Base-by-base conservation (phyloP, 208 protist species). In the Leishmania major region DNA sequence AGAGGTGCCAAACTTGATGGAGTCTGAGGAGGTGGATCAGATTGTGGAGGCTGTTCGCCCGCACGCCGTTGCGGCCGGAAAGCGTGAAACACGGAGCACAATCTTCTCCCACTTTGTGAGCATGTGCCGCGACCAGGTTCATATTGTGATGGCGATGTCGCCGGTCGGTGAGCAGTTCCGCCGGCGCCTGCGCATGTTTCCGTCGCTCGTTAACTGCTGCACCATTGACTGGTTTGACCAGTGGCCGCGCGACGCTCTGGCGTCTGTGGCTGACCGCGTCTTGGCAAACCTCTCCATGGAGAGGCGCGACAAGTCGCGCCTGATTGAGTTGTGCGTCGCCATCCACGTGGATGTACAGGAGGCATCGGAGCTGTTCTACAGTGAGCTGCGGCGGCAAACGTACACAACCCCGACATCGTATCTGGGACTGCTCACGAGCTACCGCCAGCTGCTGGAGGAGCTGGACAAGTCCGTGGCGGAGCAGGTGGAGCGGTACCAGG, bases 151-250 rank as follows among this genome's bases (percentile, higher is more conserved):
- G 35, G 92, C 93, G 57, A 99, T 99, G 93, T 99, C 94, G n/a
- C 99, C 99, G 13, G 92, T 99, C 35, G 98, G 98, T 17, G 95
- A 99, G 49, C 91, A 94, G 69, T 99, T 99, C 88, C 96, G 98
- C 78, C 89, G 89, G 49, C 93, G 99, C 57, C 92, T 98, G 72
- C 95, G 98, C 84, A 99, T 99, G 96, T 99, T 99, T 80, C 99
- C 99, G 13, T 99, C 99, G 31, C 89, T 99, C 0, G 97, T 99
- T 74, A 99, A 99, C 88, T 99, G 99, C 89, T 99, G 97, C 89
- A 99, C 98, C 28, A 99, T 99, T 78, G 98, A 99, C 87, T 99
- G 99, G 99, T 99, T 99, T 81, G 94, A 96, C 79, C 92, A 96
- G 82, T 99, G 99, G 99, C 98, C 99, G 37, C 75, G 84, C 31